Base-by-base conservation (phyloP, 768 basidiomycete genomes). In the Kwoniella dejecticola region DNA sequence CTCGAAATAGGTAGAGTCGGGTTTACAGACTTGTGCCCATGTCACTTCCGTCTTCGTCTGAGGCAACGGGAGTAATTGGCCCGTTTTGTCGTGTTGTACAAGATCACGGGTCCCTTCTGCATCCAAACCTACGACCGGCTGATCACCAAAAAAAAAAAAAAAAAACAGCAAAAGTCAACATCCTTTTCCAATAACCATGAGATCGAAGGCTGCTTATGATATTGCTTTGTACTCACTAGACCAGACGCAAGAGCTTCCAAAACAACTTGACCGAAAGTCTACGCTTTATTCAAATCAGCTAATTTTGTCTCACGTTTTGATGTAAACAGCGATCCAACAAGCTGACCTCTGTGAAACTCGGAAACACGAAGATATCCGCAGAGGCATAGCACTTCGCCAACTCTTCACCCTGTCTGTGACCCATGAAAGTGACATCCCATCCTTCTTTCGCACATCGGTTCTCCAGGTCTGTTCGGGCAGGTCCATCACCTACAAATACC, bases 301-400 rank as follows among this genome's bases (percentile, higher is more conserved):
- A 15, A 36, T 36, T 7, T 36, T 36, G 7, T 36, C 33, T 7
- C 15, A 7, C 7, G 33, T 7, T 7, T 36, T 7, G 33, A 15
- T 36, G 33, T 7, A 36, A 36, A 36, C 7, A 36, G 7, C 7
- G 33, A 15, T 7, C 33, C 33, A n/a, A n/a, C n/a, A n/a, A n/a
- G n/a, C 73, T 64, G 17, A 76, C 75, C 72, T 79, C 75, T 30
- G 76, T 79, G 55, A 78, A 80, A 38, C 74, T 77, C 0, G 80
- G 80, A 60, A 81, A 81, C n/a, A 78, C 79, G 57, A 83, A 82
- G 10, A 83, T 62, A 62, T 83, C 82, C 15, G 79, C 81, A 23
- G 76, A 78, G 0, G 82, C 82, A 61, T 80, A 82, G 47, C 76
- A 78, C 24, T 70, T 70, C 1, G 81, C 82, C 13, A 83, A 69